Conservation (phyloP, 441 rosid species). For the Jatropha podagrica region DNA sequence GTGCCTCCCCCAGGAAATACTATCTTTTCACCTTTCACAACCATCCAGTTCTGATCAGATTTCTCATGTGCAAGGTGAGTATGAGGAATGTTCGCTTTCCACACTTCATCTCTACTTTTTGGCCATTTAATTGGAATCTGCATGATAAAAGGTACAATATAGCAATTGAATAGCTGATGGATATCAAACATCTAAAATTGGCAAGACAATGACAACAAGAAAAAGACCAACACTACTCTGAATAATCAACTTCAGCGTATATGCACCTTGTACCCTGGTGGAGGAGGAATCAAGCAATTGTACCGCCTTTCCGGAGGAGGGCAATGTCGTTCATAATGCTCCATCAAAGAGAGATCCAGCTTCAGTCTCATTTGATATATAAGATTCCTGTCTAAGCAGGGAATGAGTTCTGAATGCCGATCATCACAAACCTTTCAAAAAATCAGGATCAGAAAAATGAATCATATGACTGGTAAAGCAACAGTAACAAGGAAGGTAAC, state of each 20-base stretch:
- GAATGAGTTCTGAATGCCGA: slow-evolving; percentile 91
- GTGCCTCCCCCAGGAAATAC: slow-evolving; percentile 97
- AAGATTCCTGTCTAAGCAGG: slow-evolving; percentile 89
- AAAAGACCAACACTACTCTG: background rate
- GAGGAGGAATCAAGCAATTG: slow-evolving; percentile 99
- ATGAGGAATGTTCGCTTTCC: slow-evolving; percentile 99
- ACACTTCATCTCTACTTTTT: slow-evolving; percentile 98
- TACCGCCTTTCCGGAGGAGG: slow-evolving; percentile 89
- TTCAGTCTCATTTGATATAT: slow-evolving; percentile 96
- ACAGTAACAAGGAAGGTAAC: background rate
- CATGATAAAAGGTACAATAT: slow-evolving; percentile 19
- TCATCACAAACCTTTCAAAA: slow-evolving; percentile 86
- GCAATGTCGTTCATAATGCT: slow-evolving; percentile 98
- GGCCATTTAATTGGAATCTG: slow-evolving; percentile 99
- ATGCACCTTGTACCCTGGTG: slow-evolving; percentile 84
- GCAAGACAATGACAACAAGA: background rate
- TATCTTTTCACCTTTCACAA: slow-evolving; percentile 93
- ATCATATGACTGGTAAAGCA: slow-evolving; percentile 7
- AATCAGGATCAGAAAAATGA: slow-evolving; percentile 17
- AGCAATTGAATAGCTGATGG: background rate
- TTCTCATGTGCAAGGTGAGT: slow-evolving; percentile 98
- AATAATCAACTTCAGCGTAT: slow-evolving; percentile 11
- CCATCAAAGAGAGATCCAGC: slow-evolving; percentile 94
- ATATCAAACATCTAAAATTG: background rate
- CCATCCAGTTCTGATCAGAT: slow-evolving; percentile 99